These are phyloP conservation scores for Dendrocalamus sinicus DNA, from an alignment of 176 grass and related monocot genomes.

Conservation along the genomic window DNA sequence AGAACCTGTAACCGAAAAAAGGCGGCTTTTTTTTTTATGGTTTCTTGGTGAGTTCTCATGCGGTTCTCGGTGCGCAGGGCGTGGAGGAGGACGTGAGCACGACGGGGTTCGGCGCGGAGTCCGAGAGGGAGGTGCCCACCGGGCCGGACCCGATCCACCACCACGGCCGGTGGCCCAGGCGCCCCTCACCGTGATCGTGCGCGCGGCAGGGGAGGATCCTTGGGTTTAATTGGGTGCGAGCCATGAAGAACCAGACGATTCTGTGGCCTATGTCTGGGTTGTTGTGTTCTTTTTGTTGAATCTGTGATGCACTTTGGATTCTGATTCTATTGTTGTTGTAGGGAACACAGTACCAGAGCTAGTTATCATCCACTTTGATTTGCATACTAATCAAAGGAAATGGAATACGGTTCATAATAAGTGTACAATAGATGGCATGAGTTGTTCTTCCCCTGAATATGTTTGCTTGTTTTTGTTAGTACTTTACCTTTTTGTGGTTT, in stretches of 20 bases:
- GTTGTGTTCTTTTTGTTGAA: conserved; percentile 35
- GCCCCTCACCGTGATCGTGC: conserved; percentile 48
- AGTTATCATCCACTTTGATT: conserved; percentile 31
- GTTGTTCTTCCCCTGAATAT: conserved; percentile 33
- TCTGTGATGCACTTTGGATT: conserved; percentile 45
- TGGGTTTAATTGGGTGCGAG: conserved; percentile 29
- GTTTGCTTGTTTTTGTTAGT: conserved; percentile 14
- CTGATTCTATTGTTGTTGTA: conserved; percentile 47
- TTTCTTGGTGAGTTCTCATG: conserved; percentile 26
- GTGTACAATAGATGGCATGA: conserved; percentile 25
- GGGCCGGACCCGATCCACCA: conserved; percentile 92
- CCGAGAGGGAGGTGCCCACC: conserved; percentile 76
- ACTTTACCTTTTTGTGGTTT: background rate
- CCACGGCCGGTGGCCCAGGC: conserved; percentile 61
- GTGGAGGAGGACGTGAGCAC: conserved; percentile 59
- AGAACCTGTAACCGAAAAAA: conserved; percentile 15
- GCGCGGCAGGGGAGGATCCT: conserved; percentile 21
- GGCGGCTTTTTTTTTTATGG: conserved; percentile 28
- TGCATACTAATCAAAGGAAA: conserved; percentile 43
- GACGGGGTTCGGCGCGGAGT: conserved; percentile 56
- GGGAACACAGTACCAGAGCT: conserved; percentile 22
- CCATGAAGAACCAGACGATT: conserved; percentile 29
- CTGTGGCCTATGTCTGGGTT: conserved; percentile 14
- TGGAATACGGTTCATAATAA: conserved; percentile 47
- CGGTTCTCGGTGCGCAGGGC: conserved; percentile 43